Base-by-base conservation (phyloP, 176 grass and related monocot species). In the Hordeum marinum region DNA sequence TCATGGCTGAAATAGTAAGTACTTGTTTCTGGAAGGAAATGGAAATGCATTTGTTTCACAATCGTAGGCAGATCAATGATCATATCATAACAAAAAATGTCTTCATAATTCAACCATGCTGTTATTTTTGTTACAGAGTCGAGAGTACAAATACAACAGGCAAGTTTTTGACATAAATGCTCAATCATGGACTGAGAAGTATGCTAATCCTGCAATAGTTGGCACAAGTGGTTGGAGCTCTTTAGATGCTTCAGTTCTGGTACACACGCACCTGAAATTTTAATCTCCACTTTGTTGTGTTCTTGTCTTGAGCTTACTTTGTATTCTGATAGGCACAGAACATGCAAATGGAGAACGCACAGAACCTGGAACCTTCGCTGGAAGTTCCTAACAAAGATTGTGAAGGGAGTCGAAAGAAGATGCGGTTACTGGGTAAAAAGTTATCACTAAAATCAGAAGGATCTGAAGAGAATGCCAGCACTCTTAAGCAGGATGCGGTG, bases 1-100 rank as follows among this genome's bases (percentile, higher is more conserved):
- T 93, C 25, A 98, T 98, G 93, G 93, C 89, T 83, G 95, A 98
- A 90, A 92, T 87, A 79, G 93, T 95, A 92, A 92, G 89, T 63
- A 89, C 63, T 34, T 63, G 83, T 57, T 40, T 72, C 84, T 55
- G 17, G 21, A 32, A 58, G 60, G 92, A 92, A 89, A 84, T 83
- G 67, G 84, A 89, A 89, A 82, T 55, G 84, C 55, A 48, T 66
- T 85, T 85, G 4, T 2, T 15, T 55, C 32, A 41, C 54, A 77
- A 63, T 77, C 82, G 62, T 65, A 80, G 34, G 17, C 59, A 46
- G 31, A 64, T 31, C 2, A 52, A 71, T 85, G 43, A 31, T 82
- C 72, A 75, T 75, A 54, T 48, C 27, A 32, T 63, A 66, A 69
- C 15, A 5, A 26, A 76, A 14, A 48, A 83, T n/a, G 76, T 11